Evolutionary conservation across 2,329 filamentous ascomycete genomes (phyloP), one percentile per base, ranked within the genome.

Genomic region (Penicillium brasilianum): DNA sequence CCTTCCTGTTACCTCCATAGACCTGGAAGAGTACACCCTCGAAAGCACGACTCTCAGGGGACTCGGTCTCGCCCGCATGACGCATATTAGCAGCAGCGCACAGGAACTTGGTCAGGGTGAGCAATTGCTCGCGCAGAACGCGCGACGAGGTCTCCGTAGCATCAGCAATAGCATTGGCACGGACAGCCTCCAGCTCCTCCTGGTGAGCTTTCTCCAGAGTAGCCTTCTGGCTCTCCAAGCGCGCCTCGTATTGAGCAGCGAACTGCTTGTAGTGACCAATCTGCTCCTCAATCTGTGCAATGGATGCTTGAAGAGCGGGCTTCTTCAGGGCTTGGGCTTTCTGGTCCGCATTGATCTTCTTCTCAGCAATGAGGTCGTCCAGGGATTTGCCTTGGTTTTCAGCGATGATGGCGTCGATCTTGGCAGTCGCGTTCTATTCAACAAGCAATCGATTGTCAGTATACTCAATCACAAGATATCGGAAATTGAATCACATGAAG

Each of bases 271-370:
- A 88, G 62, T 86, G 83, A 53, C 79, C 72, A 59, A 88, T 78
- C 73, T 88, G 87, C 71, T 88, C 85, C 71, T 89, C 86, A 41
- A 86, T 76, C 67, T 87, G 83, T 16, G 80, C 75, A 55, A 87
- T 76, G 67, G 83, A 80, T 46, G 81, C 78, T 69, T 88, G 84
- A 25, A 89, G 81, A 44, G 78, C 74, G 37, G 87, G 87, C 72
- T 88, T 89, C 81, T 88, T 88, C 71, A 85, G 75, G 1, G 81
- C 80, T 71, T 88, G 85, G 8, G 84, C 84, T 74, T 87, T 88
- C 75, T 89, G 87, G 71, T 89, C 87, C 64, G 77, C 71, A 71
- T 89, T 89, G 78, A 89, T 86, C 76, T 87, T 88, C 76, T 85
- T 86, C 57, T 83, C 76, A 2, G 81, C 80, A 50, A 89, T 83